A percentile compares a stretch with the other conserved stretches of the same genome.
These are phyloP conservation scores for Ceratobasidium sp. DNA, from an alignment of 1,284 basidiomycete genomes.

Conservation along the genomic window DNA sequence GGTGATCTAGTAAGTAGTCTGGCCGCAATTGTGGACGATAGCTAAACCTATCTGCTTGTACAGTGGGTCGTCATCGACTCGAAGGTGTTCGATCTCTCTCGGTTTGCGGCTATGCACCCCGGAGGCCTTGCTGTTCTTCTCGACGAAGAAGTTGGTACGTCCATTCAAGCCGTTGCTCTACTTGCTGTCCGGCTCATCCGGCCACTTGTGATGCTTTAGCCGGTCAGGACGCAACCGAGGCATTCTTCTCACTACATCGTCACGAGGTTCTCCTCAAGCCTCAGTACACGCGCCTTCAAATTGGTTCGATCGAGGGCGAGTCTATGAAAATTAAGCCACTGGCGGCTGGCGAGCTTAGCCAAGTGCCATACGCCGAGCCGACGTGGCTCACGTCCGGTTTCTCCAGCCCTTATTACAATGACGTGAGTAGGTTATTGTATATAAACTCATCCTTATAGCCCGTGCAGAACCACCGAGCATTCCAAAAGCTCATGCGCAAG, in stretches of 20 bases:
- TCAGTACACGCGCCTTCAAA: conserved; percentile 77
- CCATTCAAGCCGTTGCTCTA: not conserved
- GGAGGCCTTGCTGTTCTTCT: conserved; percentile 82
- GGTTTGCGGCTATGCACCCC: conserved; percentile 84
- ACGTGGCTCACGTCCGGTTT: conserved; percentile 84
- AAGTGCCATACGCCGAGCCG: conserved; percentile 87
- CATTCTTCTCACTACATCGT: conserved; percentile 86
- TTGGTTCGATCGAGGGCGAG: conserved; percentile 78
- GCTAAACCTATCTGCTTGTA: conserved; percentile 1
- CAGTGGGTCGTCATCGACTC: conserved; percentile 88
- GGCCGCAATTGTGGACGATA: not conserved
- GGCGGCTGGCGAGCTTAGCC: conserved; percentile 70
- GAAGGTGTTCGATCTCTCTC: conserved; percentile 83
- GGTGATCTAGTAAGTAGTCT: conserved; percentile 50
- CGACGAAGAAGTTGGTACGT: conserved; percentile 78
- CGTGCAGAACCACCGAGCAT: conserved; percentile 60
- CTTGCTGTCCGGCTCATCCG: conserved; percentile 3
- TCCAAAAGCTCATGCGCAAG: conserved; percentile 64
- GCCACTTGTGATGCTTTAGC: conserved; percentile 60
- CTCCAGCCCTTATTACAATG: conserved; percentile 86
- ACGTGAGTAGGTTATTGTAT: conserved; percentile 60
- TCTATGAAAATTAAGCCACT: conserved; percentile 67
- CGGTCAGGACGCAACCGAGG: conserved; percentile 86
- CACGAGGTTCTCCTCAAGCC: conserved; percentile 81
- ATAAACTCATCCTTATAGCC: not conserved